Evolutionary conservation across 345 rosid genomes (phyloP).

Genomic region (Lepidium didymum): DNA sequence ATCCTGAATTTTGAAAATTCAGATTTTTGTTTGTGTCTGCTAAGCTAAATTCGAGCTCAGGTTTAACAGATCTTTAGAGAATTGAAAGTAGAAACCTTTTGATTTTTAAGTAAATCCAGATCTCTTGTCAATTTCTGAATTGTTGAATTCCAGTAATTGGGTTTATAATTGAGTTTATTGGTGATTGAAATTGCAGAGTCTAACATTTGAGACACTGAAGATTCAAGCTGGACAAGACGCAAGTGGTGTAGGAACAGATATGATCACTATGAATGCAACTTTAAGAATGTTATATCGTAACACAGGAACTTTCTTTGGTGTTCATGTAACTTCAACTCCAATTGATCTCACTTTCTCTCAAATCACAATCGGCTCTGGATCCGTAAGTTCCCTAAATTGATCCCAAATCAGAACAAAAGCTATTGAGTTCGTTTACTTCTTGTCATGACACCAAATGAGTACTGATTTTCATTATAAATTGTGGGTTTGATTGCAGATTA

Average conservation of each 20-base stretch:
- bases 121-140: not conserved
- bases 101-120: not conserved
- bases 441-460: not conserved
- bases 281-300: conserved; percentile 66
- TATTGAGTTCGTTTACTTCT: too few species aligned
- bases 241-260: conserved; percentile 82
- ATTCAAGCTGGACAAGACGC: conserved; percentile 93
- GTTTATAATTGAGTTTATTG: not conserved
- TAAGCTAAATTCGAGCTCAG: not conserved
- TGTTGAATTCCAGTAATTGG: not conserved
- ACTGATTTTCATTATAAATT: not conserved
- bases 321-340: conserved; percentile 74
- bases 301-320: conserved; percentile 93
- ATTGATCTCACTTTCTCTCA: conserved; percentile 62
- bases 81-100: not conserved
- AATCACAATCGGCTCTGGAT: conserved; percentile 67
- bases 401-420: not conserved
- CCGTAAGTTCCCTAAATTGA: conserved; percentile 40
- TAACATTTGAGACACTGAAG: conserved; percentile 62
- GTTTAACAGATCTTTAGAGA: not conserved
- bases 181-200: conserved; percentile 42
- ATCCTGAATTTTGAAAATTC: not conserved
- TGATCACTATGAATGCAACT: conserved; percentile 81
- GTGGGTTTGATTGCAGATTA: conserved; percentile 42
- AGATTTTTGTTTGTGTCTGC: too few species aligned